Percentiles rank a stretch among this genome's conserved stretches.
Conservation (phyloP, 371 early-diverging fungal genomes). For the Saksenaea oblongispora region DNA sequence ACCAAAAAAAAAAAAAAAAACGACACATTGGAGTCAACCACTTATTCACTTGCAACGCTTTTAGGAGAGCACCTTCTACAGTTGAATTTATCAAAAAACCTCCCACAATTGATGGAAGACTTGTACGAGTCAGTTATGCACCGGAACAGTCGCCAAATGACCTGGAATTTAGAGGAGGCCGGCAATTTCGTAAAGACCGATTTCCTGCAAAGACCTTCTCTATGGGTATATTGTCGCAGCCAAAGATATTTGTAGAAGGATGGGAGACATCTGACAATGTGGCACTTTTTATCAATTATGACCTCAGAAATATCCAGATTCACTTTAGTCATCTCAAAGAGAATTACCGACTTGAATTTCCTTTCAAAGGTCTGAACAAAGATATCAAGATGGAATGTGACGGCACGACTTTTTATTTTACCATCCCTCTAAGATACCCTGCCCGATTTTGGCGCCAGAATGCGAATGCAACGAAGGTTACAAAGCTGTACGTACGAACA, state of each 20-base stretch:
- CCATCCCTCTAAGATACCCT: constrained; percentile 32
- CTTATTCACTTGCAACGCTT: not conserved
- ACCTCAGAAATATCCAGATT: constrained; percentile 22
- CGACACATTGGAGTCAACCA: not conserved
- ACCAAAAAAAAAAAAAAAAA: not conserved
- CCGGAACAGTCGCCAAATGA: not conserved
- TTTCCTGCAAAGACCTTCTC: constrained; percentile 3
- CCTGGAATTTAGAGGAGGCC: not conserved
- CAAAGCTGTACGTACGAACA: not conserved
- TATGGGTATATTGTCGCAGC: constrained; percentile 14
- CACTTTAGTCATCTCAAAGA: constrained; percentile 27
- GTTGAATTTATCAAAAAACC: constrained; percentile 8
- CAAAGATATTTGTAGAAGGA: constrained; percentile 18
- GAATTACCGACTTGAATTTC: constrained; percentile 30
- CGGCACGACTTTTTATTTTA: constrained; percentile 14
- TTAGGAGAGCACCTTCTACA: constrained; percentile 7
- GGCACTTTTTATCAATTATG: constrained; percentile 20
- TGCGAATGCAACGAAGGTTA: not conserved
- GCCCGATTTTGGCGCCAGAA: constrained; percentile 32
- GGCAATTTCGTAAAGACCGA: not conserved
- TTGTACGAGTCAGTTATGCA: constrained; percentile 12
- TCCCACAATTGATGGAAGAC: constrained; percentile 12
- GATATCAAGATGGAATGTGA: constrained; percentile 30
- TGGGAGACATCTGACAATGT: constrained; percentile 14
- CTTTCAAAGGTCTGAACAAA: constrained; percentile 30